These are phyloP conservation scores for Gossypium sturtianum DNA, from an alignment of 345 rosid species.

Conservation along the genomic window DNA sequence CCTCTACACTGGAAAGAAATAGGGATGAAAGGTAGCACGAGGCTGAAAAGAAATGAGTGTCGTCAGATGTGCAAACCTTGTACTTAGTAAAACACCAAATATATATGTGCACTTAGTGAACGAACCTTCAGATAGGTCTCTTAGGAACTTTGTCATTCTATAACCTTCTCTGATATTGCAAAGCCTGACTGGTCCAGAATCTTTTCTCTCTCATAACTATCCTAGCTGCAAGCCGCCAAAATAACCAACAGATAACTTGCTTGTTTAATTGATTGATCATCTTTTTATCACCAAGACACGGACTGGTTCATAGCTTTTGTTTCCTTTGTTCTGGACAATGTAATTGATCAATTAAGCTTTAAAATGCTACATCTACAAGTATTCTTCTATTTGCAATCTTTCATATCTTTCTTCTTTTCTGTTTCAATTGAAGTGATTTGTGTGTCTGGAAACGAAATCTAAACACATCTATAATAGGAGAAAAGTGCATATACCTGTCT, in stretches of 20 bases:
- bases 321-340: too few species aligned
- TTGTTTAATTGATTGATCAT: neutral
- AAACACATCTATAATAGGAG: too few species aligned
- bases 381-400: too few species aligned
- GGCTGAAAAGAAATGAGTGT: neutral
- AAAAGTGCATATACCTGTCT: too few species aligned
- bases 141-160: slow-evolving; percentile 77
- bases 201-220: slow-evolving; percentile 74
- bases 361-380: too few species aligned
- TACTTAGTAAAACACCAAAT: neutral
- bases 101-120: slow-evolving; percentile 36
- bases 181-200: slow-evolving; percentile 90
- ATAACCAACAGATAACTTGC: neutral
- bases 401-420: too few species aligned
- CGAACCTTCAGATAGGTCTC: slow-evolving; percentile 49
- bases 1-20: neutral
- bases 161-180: slow-evolving; percentile 88
- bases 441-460: too few species aligned
- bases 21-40: neutral
- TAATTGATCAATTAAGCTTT: too few species aligned
- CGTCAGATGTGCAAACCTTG: neutral
- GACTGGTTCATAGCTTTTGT: too few species aligned
- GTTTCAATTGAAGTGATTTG: too few species aligned
- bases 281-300: too few species aligned
- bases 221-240: slow-evolving; percentile 37